phyloP scores from a whole-genome alignment of 352 stramenopile genomes.

The Phytophthora pluvialis region DNA sequence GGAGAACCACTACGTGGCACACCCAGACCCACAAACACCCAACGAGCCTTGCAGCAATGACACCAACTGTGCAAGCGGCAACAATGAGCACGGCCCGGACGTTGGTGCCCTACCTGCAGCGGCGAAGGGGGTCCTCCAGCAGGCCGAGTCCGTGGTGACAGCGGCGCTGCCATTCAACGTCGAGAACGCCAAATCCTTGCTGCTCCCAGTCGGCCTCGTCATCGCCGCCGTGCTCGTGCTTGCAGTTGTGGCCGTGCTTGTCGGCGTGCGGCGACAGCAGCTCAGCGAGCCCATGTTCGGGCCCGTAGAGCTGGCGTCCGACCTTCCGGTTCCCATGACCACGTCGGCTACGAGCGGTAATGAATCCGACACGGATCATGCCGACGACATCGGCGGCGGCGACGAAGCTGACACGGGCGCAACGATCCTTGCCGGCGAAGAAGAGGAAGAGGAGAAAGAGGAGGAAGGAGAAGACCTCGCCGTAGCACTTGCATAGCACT shows the following conservation, averaged over 20 bases:
- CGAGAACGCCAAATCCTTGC: constrained; percentile 7
- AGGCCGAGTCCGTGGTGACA: constrained; percentile 22
- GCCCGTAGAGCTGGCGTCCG: constrained; percentile 34
- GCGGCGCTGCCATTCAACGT: constrained; percentile 22
- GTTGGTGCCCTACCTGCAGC: constrained; percentile 15
- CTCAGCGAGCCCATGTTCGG: constrained; percentile 40
- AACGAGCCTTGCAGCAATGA: not conserved
- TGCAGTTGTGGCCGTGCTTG: constrained; percentile 23
- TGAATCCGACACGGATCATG: not conserved
- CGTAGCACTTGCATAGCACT: constrained; percentile 20
- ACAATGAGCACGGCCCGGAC: not conserved
- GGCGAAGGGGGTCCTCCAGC: constrained; percentile 10
- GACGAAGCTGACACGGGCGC: constrained; percentile 18
- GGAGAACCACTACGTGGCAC: constrained; percentile 11
- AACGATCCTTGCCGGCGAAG: constrained; percentile 14
- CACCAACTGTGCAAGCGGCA: constrained; percentile 4
- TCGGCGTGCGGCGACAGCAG: constrained; percentile 35
- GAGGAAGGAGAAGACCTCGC: constrained; percentile 9
- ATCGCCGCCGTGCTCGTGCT: constrained; percentile 24
- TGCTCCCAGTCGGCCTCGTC: constrained; percentile 16
- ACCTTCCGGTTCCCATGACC: constrained; percentile 40
- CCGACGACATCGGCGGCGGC: not conserved
- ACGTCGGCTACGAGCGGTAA: constrained; percentile 7
- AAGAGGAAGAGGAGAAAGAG: constrained; percentile 23
- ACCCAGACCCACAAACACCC: constrained; percentile 1